Evolutionary conservation across 257 asterid genomes (phyloP).

Genomic region (Ligustrum vulgare): DNA sequence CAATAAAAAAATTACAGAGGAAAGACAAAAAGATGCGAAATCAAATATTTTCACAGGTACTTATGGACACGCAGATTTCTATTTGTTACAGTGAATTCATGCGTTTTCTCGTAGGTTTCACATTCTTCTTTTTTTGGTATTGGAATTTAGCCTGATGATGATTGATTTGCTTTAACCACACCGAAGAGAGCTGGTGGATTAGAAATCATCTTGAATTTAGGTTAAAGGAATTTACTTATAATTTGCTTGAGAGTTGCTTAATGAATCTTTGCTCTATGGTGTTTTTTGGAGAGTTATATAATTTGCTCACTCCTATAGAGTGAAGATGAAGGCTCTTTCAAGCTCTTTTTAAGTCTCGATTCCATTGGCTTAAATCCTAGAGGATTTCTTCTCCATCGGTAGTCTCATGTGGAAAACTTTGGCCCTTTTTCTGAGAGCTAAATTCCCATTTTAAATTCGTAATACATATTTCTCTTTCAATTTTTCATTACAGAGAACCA

Average conservation of each 20-base stretch:
- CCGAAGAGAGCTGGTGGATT: conserved; percentile 45
- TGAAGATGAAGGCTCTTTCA: conserved; percentile 41
- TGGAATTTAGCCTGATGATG: conserved; percentile 60
- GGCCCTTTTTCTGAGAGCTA: conserved; percentile 63
- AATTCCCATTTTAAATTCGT: not conserved
- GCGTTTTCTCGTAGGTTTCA: conserved; percentile 78
- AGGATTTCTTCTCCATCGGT: conserved; percentile 24
- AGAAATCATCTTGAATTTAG: conserved; percentile 35
- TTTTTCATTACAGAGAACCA: too few relatives aligned
- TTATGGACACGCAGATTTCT: conserved; percentile 69
- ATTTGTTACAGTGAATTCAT: conserved; percentile 36
- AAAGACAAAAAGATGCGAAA: conserved; percentile 51
- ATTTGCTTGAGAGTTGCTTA: conserved; percentile 29
- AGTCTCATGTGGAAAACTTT: conserved; percentile 54
- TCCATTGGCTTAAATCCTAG: conserved; percentile 35
- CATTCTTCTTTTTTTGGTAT: conserved; percentile 1
- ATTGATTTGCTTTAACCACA: conserved; percentile 85
- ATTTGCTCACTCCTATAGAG: conserved; percentile 2
- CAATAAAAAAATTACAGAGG: conserved; percentile 23
- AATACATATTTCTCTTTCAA: too few relatives aligned
- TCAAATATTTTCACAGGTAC: conserved; percentile 23
- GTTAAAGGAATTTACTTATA: conserved; percentile 26
- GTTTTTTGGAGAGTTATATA: conserved; percentile 9
- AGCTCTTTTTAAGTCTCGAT: conserved; percentile 23
- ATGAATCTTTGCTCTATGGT: conserved; percentile 44